Evolutionary conservation across 2,329 filamentous ascomycete species (phyloP).

Genomic region (Iodosphaeria phyllophila): DNA sequence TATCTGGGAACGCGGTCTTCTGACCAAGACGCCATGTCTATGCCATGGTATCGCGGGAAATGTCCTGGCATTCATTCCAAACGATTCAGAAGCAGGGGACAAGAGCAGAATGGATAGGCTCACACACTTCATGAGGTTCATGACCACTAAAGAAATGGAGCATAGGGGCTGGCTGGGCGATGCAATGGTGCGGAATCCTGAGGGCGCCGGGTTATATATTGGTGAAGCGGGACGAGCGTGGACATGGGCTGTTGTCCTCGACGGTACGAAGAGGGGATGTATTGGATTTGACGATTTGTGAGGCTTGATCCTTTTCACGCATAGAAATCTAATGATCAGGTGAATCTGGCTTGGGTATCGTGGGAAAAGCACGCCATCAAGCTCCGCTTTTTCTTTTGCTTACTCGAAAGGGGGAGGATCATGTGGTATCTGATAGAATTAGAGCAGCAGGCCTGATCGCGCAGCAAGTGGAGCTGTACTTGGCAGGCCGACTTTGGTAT

Average conservation of each 20-base stretch:
- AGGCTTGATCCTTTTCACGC: no score
- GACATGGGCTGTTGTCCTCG: slow-evolving; percentile 10
- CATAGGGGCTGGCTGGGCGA: slow-evolving; percentile 1
- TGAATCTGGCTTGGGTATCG: no score
- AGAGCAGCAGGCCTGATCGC: no score
- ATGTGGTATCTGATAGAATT: no score
- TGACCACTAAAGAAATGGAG: slow-evolving; percentile 6
- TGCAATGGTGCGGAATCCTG: slow-evolving; percentile 2
- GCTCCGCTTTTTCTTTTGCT: no score
- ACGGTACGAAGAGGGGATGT: slow-evolving; percentile 4
- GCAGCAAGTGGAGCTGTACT: no score
- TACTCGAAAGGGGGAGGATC: no score
- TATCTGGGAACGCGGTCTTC: slow-evolving; percentile 35
- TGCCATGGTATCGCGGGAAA: slow-evolving; percentile 50
- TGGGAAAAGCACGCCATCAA: no score
- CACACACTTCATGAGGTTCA: slow-evolving; percentile 9
- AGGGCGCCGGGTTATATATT: slow-evolving; percentile 8
- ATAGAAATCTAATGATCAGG: no score
- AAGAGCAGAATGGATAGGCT: slow-evolving; percentile 6
- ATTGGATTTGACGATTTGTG: slow-evolving; percentile 13
- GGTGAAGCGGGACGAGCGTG: slow-evolving; percentile 12
- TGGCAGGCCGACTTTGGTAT: no score
- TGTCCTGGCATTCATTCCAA: slow-evolving; percentile 27
- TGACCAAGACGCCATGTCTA: slow-evolving; percentile 45
- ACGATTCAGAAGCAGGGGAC: no score